A percentile compares a stretch with the other conserved stretches of the same genome.
Evolutionary conservation across 176 grass and related monocot genomes (phyloP).

Genomic region (Calamus simplicifolius): DNA sequence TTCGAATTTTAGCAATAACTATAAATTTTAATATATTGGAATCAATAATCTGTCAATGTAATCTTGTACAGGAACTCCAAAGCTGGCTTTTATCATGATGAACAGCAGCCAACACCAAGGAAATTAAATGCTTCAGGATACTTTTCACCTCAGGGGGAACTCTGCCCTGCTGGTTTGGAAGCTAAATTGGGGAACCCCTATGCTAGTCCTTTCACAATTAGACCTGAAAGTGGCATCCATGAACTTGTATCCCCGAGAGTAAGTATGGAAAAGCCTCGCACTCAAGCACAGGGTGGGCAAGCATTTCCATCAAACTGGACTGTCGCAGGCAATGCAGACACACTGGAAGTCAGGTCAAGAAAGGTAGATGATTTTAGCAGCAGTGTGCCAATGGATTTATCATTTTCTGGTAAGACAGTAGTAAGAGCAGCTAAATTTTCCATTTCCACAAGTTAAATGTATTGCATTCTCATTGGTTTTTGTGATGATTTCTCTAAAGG

Average conservation of each 20-base stretch:
- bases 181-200: constrained; percentile 11
- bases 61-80: constrained; percentile 40
- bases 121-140: constrained; percentile 24
- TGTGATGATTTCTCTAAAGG: constrained; percentile 37
- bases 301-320: constrained; percentile 34
- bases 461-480: constrained; percentile 9
- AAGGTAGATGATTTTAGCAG: constrained; percentile 16
- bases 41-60: constrained; percentile 10
- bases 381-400: constrained; percentile 35
- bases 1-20: too few species aligned
- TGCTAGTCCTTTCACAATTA: constrained; percentile 5
- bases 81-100: constrained; percentile 34
- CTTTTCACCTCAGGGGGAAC: constrained; percentile 17
- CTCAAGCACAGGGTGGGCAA: constrained; percentile 16
- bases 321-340: constrained; percentile 16
- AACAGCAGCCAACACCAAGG: constrained; percentile 22
- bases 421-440: neutral
- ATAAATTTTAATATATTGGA: neutral
- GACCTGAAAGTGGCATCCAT: constrained; percentile 5
- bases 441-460: too few species aligned
- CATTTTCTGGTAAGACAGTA: constrained; percentile 46
- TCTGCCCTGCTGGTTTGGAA: constrained; percentile 13
- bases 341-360: constrained; percentile 13
- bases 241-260: constrained; percentile 24
- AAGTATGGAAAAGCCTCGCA: constrained; percentile 17